Evolutionary conservation across 1,284 basidiomycete species (phyloP), one percentile per base, ranked within the genome.

Genomic region (Neolentinus lepideus): DNA sequence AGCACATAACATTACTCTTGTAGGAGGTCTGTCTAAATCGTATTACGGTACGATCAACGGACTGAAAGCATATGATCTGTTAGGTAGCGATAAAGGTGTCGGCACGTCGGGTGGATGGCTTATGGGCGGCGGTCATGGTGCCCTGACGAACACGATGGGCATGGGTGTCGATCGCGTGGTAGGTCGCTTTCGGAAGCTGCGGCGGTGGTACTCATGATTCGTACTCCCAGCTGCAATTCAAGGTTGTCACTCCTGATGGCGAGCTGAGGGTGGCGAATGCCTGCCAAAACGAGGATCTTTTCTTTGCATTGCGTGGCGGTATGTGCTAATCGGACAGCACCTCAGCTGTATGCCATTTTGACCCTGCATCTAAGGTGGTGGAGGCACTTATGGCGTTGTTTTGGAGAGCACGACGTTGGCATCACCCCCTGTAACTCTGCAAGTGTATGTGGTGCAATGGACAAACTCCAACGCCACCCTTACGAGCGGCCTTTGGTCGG

Each of bases 221-320:
- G 14, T 21, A 22, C 12, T 22, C 26, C 8, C 38, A 54, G 52
- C 56, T 80, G 52, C 61, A 75, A 52, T 71, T 74, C 50, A 69
- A 65, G 2, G 62, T 76, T 26, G 71, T 78, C 24, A 70, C 67
- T 9, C 64, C 75, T 1, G 61, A 64, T 29, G 76, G 75, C 10
- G 57, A 65, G 3, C 61, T 65, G 38, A 58, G 72, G 29, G 67
- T 63, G 12, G 73, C 65, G 16, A 77, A 76, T 56, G 57, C 65
- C 1, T 61, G 68, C 57, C 58, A 64, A 16, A 66, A 76, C 59
- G 3, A 66, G 0, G 72, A 76, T 56, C 64, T 80, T 4, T 81
- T 79, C 65, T 80, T 75, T 72, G 77, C 78, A 0, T 61, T 81
- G 53, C 71, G 75, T 25, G 79, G 79, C 1, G 78, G 79, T 50